phyloP scores from a whole-genome alignment of 106 monocot genomes.

The Dioscorea dumetorum region DNA sequence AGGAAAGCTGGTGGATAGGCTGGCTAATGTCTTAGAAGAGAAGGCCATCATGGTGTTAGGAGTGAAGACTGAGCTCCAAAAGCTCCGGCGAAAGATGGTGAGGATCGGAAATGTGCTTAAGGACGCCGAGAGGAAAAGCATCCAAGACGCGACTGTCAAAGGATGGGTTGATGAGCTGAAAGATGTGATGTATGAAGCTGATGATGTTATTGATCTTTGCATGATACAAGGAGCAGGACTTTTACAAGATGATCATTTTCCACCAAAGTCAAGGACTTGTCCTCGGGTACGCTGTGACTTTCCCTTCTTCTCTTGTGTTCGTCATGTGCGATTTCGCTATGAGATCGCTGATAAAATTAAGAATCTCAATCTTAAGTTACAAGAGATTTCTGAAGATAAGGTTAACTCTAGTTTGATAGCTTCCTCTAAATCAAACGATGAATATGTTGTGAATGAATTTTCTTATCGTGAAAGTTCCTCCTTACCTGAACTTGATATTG shows the following conservation, averaged over 20 bases:
- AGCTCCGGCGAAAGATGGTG: slow-evolving; percentile 1
- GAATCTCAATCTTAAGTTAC: too few relatives aligned
- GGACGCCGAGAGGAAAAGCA: slow-evolving; percentile 7
- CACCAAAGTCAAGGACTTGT: neutral
- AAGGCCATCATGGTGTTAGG: too few relatives aligned
- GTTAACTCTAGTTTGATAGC: too few relatives aligned
- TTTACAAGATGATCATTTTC: too few relatives aligned
- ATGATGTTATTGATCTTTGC: slow-evolving; percentile 9
- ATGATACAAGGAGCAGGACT: neutral
- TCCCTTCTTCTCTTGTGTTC: neutral
- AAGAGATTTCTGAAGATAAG: too few relatives aligned
- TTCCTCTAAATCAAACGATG: too few relatives aligned
- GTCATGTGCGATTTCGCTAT: neutral
- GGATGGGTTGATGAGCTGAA: slow-evolving; percentile 3
- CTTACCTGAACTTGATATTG: neutral
- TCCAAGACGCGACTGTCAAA: neutral
- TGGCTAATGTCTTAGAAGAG: neutral
- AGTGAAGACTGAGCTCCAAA: slow-evolving; percentile 5
- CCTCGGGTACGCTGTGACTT: too few relatives aligned
- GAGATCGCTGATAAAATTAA: too few relatives aligned
- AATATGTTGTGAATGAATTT: too few relatives aligned
- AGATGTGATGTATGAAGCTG: slow-evolving; percentile 18
- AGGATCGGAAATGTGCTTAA: neutral
- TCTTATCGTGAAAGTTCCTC: neutral
- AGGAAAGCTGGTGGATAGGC: neutral